Evolutionary conservation across 2,329 filamentous ascomycete genomes (phyloP), one percentile per base, ranked within the genome.

Genomic region (Fusarium chuoi): DNA sequence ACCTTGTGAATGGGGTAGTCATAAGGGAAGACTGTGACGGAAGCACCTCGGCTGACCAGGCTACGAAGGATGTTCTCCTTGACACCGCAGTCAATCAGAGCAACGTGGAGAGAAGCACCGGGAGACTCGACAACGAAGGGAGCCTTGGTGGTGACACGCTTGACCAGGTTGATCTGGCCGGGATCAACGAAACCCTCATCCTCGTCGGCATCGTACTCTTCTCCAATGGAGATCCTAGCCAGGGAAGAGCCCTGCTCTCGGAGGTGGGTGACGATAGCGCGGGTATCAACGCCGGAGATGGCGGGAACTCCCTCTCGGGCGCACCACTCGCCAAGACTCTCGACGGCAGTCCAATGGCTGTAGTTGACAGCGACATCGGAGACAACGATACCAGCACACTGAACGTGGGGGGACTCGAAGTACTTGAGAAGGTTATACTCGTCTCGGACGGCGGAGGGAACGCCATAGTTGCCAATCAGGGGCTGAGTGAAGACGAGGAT

Each of bases 11-110:
- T 96, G 60, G 95, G 96, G 86, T 96, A 98, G 87, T 98, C 92
- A 85, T 93, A 98, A 68, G 96, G 96, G 88, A 99, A 97, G 79
- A 94, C 94, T 45, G 96, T 98, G 74, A 97, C 93, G 73, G 94
- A 95, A 61, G 95, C 94, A 70, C 96, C 96, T 74, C 96, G 95
- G 84, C 90, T 92, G 80, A 98, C 95, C 69, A 99, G 88, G 83
- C 94, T 97, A 80, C 96, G 94, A 68, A 99, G 91, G 79, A 99
- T 99, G 87, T 99, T 99, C 90, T 99, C 96, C 90, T 99, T 99
- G 77, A 98, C 96, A 87, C 96, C 96, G 81, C 96, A 99, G 85
- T 99, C 96, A 81, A 99, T 93, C 77, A 99, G 89, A 67, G 96
- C 96, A 77, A 99, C 91, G 85, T 99, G 96, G 82, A 94, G 92